These are phyloP conservation scores for Colletotrichum karsti DNA, from an alignment of 2,329 filamentous ascomycete genomes.

Conservation along the genomic window DNA sequence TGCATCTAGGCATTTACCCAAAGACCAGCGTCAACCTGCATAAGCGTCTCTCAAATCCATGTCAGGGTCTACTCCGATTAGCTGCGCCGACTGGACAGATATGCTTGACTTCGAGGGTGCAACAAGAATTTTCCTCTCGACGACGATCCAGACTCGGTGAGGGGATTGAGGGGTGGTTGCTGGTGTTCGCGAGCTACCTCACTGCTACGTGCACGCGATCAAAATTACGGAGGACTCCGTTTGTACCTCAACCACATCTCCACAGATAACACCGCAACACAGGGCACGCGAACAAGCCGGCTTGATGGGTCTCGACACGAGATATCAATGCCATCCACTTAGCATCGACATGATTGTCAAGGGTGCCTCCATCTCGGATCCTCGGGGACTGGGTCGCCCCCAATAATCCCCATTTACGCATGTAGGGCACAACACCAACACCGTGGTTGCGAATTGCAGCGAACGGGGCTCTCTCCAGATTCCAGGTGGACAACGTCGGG, in stretches of 20 bases:
- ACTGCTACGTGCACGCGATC: conserved; percentile 6
- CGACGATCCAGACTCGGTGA: not conserved
- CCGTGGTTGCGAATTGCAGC: not conserved
- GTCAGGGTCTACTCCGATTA: conserved; percentile 19
- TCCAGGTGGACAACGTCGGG: not conserved
- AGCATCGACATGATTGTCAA: not conserved
- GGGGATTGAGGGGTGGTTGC: not conserved
- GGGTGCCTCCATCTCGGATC: not conserved
- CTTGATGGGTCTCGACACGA: not conserved
- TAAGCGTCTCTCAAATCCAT: conserved; percentile 27
- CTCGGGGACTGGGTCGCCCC: not conserved
- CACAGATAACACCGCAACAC: conserved; percentile 12
- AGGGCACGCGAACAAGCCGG: not conserved
- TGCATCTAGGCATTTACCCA: conserved; percentile 22
- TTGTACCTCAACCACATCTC: conserved; percentile 8
- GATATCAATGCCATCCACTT: not conserved
- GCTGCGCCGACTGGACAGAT: conserved; percentile 9
- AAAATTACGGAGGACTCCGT: conserved; percentile 19
- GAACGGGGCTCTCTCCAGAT: conserved; percentile 8
- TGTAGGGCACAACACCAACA: conserved; percentile 18
- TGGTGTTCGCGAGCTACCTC: not conserved
- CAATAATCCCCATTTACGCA: not conserved
- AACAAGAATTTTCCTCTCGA: conserved; percentile 7
- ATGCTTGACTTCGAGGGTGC: not conserved
- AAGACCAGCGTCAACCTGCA: conserved; percentile 26